Evolutionary conservation across 2,329 filamentous ascomycete genomes (phyloP).

Genomic region (Erysiphe pulchra): DNA sequence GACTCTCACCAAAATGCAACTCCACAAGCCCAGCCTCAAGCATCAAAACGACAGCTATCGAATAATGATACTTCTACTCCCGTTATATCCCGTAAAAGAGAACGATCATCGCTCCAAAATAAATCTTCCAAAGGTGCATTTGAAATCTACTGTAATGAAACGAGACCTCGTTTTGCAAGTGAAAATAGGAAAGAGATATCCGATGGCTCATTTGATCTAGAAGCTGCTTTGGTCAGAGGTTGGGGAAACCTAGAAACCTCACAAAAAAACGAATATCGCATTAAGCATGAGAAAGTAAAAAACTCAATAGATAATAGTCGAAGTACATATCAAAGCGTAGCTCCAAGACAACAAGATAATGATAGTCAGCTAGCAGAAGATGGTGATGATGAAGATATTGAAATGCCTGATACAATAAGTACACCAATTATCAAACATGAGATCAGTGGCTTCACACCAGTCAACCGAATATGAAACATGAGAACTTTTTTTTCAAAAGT

Average conservation of each 20-base stretch:
- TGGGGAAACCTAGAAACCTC: constrained; percentile 9
- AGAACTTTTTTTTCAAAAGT: no score
- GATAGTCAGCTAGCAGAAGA: constrained; percentile 5
- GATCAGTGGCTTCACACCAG: constrained; percentile 11
- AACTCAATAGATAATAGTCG: constrained; percentile 7
- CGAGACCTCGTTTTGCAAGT: constrained; percentile 6
- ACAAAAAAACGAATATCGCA: constrained; percentile 6
- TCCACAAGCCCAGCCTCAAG: constrained; percentile 8
- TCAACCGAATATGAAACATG: constrained; percentile 6
- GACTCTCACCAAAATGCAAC: constrained; percentile 11
- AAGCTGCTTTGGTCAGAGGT: constrained; percentile 8
- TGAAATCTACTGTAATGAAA: constrained; percentile 11
- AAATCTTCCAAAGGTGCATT: constrained; percentile 8
- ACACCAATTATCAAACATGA: constrained; percentile 3
- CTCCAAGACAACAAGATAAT: constrained; percentile 5
- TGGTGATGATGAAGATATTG: constrained; percentile 11
- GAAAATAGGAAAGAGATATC: constrained; percentile 8
- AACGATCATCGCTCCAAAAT: constrained; percentile 1
- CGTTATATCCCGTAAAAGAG: neutral
- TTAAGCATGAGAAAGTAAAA: constrained; percentile 11
- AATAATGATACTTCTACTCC: constrained; percentile 14
- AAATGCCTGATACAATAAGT: constrained; percentile 12
- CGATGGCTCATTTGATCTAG: constrained; percentile 10
- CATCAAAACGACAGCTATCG: constrained; percentile 4
- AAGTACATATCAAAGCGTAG: constrained; percentile 4